Percentiles rank a stretch among this genome's conserved stretches.
Conservation (phyloP, 768 basidiomycete species). For the Chalciporus piperatus region DNA sequence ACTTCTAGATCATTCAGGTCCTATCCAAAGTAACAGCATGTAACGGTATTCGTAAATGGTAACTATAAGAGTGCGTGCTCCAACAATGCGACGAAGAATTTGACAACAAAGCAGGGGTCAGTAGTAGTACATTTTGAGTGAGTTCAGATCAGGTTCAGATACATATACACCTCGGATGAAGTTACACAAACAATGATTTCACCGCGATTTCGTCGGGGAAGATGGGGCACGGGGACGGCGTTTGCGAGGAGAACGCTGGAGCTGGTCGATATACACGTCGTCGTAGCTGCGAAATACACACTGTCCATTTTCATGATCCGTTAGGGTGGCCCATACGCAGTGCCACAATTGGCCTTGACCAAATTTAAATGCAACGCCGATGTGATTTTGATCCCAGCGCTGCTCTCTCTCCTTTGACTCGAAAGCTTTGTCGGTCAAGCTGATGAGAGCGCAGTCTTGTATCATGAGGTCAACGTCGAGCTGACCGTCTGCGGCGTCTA, state of each 20-base stretch:
- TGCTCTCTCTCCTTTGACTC: constrained; percentile 33
- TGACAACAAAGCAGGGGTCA: constrained; percentile 3
- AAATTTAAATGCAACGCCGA: constrained; percentile 53
- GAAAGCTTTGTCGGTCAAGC: constrained; percentile 58
- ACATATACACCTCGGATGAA: constrained; percentile 13
- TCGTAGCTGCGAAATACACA: constrained; percentile 58
- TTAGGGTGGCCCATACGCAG: constrained; percentile 62
- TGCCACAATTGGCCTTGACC: constrained; percentile 50
- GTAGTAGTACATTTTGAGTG: constrained; percentile 10
- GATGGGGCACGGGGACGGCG: constrained; percentile 21
- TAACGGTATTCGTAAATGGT: constrained; percentile 7
- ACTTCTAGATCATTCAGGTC: neutral
- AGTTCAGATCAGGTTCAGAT: neutral
- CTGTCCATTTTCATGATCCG: constrained; percentile 46
- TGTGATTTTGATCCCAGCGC: constrained; percentile 37
- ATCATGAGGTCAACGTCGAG: constrained; percentile 40
- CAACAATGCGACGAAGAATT: constrained; percentile 6
- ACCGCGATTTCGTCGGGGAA: constrained; percentile 25
- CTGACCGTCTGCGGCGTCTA: constrained; percentile 38
- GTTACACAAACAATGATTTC: constrained; percentile 9
- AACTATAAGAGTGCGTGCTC: constrained; percentile 6
- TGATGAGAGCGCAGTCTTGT: constrained; percentile 51
- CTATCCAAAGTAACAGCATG: constrained; percentile 10
- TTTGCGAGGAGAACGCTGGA: constrained; percentile 43
- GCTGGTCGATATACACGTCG: constrained; percentile 53